Evolutionary conservation across 352 stramenopile genomes (phyloP), one percentile per base, ranked within the genome.

Genomic region (Phytopythium montanum): DNA sequence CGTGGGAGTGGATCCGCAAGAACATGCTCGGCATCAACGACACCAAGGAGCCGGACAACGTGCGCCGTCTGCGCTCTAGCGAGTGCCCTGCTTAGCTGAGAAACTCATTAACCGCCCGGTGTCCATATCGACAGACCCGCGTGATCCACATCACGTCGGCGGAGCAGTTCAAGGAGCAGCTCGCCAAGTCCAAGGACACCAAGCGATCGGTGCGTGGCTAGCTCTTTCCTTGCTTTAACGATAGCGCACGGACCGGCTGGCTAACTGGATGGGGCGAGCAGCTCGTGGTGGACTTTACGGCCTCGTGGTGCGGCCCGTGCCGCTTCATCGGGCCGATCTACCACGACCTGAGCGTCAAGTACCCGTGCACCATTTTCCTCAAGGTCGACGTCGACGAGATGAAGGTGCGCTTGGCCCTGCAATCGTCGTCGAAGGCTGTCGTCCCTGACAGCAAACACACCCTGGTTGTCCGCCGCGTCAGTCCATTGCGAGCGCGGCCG

Each of bases 311-410:
- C 50, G 82, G 81, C 7, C 88, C 90, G 21, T 97, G 90, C 63
- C 89, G 90, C 59, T 79, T 72, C 64, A 96, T 96, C 33, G 71
- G 75, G n/a, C 90, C 90, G 10, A 76, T 90, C 50, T 96, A 79
- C 68, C 85, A 94, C 54, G 86, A 94, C 52, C 65, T 96, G 21
- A 92, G 82, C 57, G 86, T 83, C 66, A 90, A 91, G 62, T 92
- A 93, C 50, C 79, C 81, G 36, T 88, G 81, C 60, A 82, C 82
- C 19, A 78, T 94, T 51, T 96, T 97, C 65, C 70, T 96, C 53
- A 95, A 96, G 66, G 86, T 97, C 31, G 88, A 97, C 44, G 88
- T 97, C 13, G 88, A 97, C 52, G 87, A 94, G 56, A 70, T 92
- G 39, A 81, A 86, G 65, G 53, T 79, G 14, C 41, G 29, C 9